phyloP scores from a whole-genome alignment of 805 yeast species.

The Yamadazyma endophytica region DNA sequence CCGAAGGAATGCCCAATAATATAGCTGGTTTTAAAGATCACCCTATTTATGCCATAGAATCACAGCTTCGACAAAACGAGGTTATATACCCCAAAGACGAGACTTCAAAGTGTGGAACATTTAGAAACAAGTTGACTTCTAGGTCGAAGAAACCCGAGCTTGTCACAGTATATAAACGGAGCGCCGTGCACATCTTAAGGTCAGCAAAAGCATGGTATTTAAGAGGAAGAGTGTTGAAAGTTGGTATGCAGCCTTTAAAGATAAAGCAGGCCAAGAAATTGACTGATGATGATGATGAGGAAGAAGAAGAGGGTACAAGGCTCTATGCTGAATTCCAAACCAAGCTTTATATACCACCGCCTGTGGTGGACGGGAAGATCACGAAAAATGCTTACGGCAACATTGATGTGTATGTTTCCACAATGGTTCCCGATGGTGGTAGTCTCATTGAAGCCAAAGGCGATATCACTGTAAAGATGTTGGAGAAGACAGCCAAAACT shows the following conservation, averaged over 20 bases:
- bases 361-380: conserved; percentile 60
- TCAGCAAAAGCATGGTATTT: conserved; percentile 87
- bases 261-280: conserved; percentile 17
- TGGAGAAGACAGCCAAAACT: conserved; percentile 67
- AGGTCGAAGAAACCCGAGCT: conserved; percentile 28
- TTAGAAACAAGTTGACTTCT: conserved; percentile 39
- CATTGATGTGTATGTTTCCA: conserved; percentile 69
- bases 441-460: conserved; percentile 40
- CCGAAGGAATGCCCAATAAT: conserved; percentile 86
- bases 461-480: conserved; percentile 37
- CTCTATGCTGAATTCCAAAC: conserved; percentile 81
- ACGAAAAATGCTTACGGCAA: conserved; percentile 79
- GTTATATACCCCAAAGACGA: conserved; percentile 62
- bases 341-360: conserved; percentile 61
- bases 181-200: conserved; percentile 57
- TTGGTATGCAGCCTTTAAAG: conserved; percentile 66
- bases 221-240: conserved; percentile 68
- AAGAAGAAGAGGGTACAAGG: conserved; percentile 52
- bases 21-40: conserved; percentile 81
- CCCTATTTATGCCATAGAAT: conserved; percentile 78
- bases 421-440: conserved; percentile 85
- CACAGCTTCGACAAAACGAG: conserved; percentile 70
- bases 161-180: conserved; percentile 64
- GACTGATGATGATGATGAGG: conserved; percentile 34
- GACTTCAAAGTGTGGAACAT: conserved; percentile 59